phyloP scores from a whole-genome alignment of 2,329 filamentous ascomycete genomes.

The Colletotrichum echinochloae region DNA sequence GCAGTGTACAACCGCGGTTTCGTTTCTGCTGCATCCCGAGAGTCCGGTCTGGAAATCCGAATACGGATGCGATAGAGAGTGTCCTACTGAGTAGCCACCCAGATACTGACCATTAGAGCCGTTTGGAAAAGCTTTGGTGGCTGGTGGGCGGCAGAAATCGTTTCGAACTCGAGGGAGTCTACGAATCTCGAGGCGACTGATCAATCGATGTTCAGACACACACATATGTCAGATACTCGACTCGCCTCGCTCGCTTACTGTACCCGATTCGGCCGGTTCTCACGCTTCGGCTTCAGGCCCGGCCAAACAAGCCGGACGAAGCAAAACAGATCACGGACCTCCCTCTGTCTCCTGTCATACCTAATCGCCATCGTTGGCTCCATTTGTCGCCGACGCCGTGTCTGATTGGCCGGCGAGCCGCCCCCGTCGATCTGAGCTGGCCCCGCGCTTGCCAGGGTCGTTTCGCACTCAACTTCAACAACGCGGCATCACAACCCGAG shows the following conservation, averaged over 20 bases:
- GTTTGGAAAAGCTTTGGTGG: background rate
- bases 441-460: too few species aligned
- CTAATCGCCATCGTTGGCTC: background rate
- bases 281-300: background rate
- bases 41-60: background rate
- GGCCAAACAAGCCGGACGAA: background rate
- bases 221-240: too few species aligned
- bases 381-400: background rate
- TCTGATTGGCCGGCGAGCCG: background rate
- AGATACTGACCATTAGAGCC: background rate
- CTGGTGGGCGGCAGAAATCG: background rate
- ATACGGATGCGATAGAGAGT: slow-evolving; percentile 4
- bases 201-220: too few species aligned
- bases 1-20: too few species aligned
- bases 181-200: background rate
- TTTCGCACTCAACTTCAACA: background rate
- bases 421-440: background rate
- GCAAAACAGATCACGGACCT: background rate
- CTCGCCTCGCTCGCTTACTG: background rate
- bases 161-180: background rate
- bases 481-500: background rate
- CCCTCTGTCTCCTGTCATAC: background rate
- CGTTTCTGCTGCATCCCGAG: background rate
- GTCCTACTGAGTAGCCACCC: too few species aligned
- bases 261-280: background rate